Evolutionary conservation across 179 eudicot species (phyloP).

Genomic region (Silene vulgaris): DNA sequence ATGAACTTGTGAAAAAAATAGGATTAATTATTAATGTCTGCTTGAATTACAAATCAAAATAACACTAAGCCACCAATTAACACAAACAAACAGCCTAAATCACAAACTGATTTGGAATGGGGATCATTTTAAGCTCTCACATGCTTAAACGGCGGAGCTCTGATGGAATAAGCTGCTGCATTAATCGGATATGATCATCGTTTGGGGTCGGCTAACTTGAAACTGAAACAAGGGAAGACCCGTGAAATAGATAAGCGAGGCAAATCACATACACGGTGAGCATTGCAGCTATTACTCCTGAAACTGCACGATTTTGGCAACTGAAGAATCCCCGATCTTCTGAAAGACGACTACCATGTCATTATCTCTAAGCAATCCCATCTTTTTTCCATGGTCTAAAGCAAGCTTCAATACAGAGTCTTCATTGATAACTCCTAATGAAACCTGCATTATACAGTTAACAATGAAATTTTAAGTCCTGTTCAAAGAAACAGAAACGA

Average conservation of each 20-base stretch:
- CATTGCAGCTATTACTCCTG: constrained; percentile 29
- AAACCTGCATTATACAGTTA: constrained; percentile 25
- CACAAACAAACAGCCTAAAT: too few relatives aligned
- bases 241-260: not conserved
- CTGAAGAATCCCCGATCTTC: constrained; percentile 51
- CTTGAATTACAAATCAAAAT: constrained; percentile 1
- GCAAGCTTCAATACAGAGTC: constrained; percentile 51
- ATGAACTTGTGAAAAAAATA: not conserved
- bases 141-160: too few relatives aligned
- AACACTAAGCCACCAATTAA: not conserved
- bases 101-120: too few relatives aligned
- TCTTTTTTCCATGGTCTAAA: constrained; percentile 40
- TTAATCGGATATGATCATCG: not conserved
- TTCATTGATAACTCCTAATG: constrained; percentile 39
- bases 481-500: not conserved
- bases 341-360: constrained; percentile 62
- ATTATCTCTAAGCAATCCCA: constrained; percentile 44
- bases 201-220: not conserved
- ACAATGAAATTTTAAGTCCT: not conserved
- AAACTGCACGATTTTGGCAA: constrained; percentile 44
- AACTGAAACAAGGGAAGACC: too few relatives aligned
- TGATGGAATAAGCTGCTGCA: too few relatives aligned
- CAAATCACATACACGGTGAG: not conserved
- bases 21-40: not conserved
- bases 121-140: too few relatives aligned